A percentile compares a stretch with the other conserved stretches of the same genome.
Conservation (phyloP, 306 rosid species). For the Dalbergia oliveri region DNA sequence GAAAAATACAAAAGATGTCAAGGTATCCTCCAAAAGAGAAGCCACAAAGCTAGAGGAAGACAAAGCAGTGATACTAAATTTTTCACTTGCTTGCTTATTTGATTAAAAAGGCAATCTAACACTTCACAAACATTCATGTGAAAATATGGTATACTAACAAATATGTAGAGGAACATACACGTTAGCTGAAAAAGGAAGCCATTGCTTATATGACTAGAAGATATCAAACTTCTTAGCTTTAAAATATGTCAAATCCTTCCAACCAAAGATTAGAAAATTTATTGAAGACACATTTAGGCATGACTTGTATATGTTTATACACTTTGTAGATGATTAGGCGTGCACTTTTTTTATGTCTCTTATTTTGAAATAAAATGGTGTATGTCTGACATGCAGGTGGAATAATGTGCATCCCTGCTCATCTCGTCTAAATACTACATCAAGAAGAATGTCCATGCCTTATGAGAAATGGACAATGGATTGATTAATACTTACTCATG, state of each 20-base stretch:
- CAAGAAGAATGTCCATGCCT: conserved; percentile 21
- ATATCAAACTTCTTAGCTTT: conserved; percentile 4
- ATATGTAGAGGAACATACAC: neutral
- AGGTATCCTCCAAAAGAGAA: neutral
- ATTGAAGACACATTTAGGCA: neutral
- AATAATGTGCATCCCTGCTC: neutral
- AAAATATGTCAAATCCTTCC: neutral
- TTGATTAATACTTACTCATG: conserved; percentile 67
- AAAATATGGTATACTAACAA: neutral
- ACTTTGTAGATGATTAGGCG: neutral
- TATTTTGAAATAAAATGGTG: neutral
- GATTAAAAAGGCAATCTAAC: conserved; percentile 19
- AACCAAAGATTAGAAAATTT: neutral
- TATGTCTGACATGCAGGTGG: neutral
- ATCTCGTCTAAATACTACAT: conserved; percentile 13
- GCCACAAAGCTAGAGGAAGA: conserved; percentile 1
- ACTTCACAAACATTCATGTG: neutral
- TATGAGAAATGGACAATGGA: conserved; percentile 16
- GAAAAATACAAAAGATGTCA: neutral
- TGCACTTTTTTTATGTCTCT: conserved; percentile 10
- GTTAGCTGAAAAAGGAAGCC: neutral
- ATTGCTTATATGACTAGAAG: neutral
- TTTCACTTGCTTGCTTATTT: neutral
- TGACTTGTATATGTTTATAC: neutral
- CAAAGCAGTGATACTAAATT: conserved; percentile 2